Conservation (phyloP, 2,329 filamentous ascomycete species). For the Aciculosporium take region DNA sequence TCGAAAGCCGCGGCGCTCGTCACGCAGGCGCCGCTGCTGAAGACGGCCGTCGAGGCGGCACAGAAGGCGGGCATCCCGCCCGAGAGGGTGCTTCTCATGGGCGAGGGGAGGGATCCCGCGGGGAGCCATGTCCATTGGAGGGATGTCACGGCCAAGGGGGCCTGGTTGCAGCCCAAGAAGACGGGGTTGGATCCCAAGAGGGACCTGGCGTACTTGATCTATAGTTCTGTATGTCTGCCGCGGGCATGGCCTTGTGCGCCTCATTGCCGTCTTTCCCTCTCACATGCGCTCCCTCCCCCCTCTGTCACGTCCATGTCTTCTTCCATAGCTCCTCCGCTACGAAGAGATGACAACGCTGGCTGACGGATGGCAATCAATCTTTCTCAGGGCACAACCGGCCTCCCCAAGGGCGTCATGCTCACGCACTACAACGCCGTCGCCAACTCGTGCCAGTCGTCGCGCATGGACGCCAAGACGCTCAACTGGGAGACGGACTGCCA, state of each 20-base stretch:
- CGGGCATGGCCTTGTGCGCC: neutral
- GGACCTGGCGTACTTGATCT: slow-evolving; percentile 74
- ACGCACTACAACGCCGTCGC: slow-evolving; percentile 71
- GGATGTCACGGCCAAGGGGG: slow-evolving; percentile 45
- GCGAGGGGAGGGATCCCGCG: slow-evolving; percentile 47
- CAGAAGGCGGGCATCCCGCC: slow-evolving; percentile 53
- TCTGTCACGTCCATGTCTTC: no score
- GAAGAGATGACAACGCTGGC: no score
- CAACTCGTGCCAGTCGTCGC: slow-evolving; percentile 46
- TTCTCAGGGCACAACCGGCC: slow-evolving; percentile 72
- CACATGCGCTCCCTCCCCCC: neutral
- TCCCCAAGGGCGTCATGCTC: slow-evolving; percentile 84
- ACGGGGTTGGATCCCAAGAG: slow-evolving; percentile 51
- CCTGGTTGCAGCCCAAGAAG: slow-evolving; percentile 36
- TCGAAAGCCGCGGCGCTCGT: slow-evolving; percentile 59
- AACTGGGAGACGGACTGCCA: slow-evolving; percentile 56
- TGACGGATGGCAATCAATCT: no score
- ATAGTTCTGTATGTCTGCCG: slow-evolving; percentile 54
- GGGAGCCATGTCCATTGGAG: slow-evolving; percentile 57
- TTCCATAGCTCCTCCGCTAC: no score
- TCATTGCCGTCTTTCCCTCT: no score
- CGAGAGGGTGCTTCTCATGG: slow-evolving; percentile 62
- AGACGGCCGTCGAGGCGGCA: slow-evolving; percentile 53
- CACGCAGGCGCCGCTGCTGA: slow-evolving; percentile 56
- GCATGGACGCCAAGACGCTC: slow-evolving; percentile 37